phyloP scores from a whole-genome alignment of 2,329 filamentous ascomycete species.

The Trichophyton verrucosum region DNA sequence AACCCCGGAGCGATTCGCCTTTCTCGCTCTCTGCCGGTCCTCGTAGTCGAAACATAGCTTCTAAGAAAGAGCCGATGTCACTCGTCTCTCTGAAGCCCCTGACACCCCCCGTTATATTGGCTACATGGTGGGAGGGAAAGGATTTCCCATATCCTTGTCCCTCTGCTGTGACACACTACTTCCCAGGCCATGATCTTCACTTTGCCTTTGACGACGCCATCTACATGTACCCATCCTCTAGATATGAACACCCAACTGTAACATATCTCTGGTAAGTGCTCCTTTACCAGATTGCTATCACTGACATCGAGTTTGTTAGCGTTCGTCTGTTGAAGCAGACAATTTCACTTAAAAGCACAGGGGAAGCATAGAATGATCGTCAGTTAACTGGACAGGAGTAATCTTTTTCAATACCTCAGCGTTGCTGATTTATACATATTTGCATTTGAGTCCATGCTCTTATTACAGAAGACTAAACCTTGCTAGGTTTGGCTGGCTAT shows the following conservation, averaged over 20 bases:
- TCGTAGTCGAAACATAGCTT: constrained; percentile 1
- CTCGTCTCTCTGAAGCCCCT: background rate
- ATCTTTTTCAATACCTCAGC: background rate
- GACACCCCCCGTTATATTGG: background rate
- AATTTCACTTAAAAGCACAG: background rate
- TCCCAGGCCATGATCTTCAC: background rate
- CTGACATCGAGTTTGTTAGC: background rate
- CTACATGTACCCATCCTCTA: background rate
- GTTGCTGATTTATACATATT: background rate
- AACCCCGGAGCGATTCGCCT: background rate
- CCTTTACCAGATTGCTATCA: background rate
- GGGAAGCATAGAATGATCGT: background rate
- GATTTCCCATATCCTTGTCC: background rate
- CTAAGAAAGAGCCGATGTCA: background rate
- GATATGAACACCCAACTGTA: background rate
- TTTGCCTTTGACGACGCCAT: background rate
- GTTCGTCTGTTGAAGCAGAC: background rate
- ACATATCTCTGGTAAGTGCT: background rate
- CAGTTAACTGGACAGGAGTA: background rate
- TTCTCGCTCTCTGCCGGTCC: background rate
- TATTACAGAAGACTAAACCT: too few species aligned
- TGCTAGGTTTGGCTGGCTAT: too few species aligned
- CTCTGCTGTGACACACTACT: background rate
- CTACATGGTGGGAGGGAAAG: background rate
- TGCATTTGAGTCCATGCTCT: background rate